phyloP scores from a whole-genome alignment of 208 protist species.

The Naegleria fowleri region DNA sequence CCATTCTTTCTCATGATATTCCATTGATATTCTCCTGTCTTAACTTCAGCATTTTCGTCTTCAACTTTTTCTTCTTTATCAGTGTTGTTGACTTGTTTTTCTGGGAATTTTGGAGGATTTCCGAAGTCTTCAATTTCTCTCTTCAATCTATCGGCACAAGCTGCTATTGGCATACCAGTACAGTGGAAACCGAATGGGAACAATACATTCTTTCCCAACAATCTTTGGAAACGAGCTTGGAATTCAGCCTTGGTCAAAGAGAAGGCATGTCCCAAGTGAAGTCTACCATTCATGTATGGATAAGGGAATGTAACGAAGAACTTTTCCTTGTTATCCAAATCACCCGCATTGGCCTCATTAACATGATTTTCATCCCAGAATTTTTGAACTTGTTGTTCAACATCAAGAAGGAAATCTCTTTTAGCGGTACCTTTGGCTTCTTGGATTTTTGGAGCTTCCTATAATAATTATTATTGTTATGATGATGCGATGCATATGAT shows the following conservation, averaged over 20 bases:
- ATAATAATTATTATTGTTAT: no score
- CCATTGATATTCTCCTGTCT: slow-evolving; percentile 89
- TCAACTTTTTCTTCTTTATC: slow-evolving; percentile 20
- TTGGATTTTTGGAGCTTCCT: not conserved
- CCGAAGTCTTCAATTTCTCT: slow-evolving; percentile 72
- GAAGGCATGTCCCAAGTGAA: slow-evolving; percentile 99
- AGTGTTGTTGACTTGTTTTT: not conserved
- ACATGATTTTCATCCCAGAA: slow-evolving; percentile 59
- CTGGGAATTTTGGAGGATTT: slow-evolving; percentile 74
- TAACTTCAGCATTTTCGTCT: slow-evolving; percentile 50
- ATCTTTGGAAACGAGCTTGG: slow-evolving; percentile 88
- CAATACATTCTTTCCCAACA: slow-evolving; percentile 92
- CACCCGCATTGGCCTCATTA: slow-evolving; percentile 66
- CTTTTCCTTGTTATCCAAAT: slow-evolving; percentile 63
- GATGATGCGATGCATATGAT: no score
- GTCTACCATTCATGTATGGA: slow-evolving; percentile 98
- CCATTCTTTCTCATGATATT: slow-evolving; percentile 94
- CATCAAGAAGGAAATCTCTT: slow-evolving; percentile 17
- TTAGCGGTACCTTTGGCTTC: not conserved
- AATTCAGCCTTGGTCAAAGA: slow-evolving; percentile 99
- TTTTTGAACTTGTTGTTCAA: slow-evolving; percentile 60
- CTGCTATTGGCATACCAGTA: slow-evolving; percentile 99
- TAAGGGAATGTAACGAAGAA: slow-evolving; percentile 99
- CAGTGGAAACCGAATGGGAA: slow-evolving; percentile 99
- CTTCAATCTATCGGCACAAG: slow-evolving; percentile 94